These are phyloP conservation scores for Cronartium quercuum DNA, from an alignment of 1,284 basidiomycete species.

Conservation along the genomic window DNA sequence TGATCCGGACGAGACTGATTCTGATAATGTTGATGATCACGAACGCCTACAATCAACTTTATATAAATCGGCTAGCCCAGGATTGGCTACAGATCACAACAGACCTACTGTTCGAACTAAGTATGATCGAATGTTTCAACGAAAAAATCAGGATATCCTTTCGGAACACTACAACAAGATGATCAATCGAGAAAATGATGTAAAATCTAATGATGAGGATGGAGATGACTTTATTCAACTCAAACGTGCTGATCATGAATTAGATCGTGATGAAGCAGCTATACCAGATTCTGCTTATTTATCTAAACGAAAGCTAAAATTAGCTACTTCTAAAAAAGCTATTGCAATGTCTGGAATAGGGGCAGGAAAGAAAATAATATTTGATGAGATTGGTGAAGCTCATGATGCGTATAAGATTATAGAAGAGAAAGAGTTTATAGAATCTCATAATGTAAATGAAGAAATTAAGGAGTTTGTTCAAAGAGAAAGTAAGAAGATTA, in stretches of 20 bases:
- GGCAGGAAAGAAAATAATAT: conserved; percentile 62
- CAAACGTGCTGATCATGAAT: conserved; percentile 78
- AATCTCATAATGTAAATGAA: conserved; percentile 60
- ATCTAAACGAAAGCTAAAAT: conserved; percentile 62
- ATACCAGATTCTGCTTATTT: conserved; percentile 54
- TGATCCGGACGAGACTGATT: neutral
- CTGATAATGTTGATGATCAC: conserved; percentile 38
- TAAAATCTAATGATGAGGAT: conserved; percentile 54
- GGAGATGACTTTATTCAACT: conserved; percentile 88
- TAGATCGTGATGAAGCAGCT: conserved; percentile 53
- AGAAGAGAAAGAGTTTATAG: conserved; percentile 62
- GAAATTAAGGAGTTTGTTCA: conserved; percentile 66
- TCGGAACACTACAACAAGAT: conserved; percentile 87
- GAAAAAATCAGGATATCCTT: conserved; percentile 89
- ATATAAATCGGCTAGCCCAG: conserved; percentile 32
- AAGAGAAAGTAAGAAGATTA: conserved; percentile 65
- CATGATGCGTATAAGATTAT: conserved; percentile 70
- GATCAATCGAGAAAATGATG: conserved; percentile 61
- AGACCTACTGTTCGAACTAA: conserved; percentile 67
- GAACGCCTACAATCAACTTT: conserved; percentile 35
- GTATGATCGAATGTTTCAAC: conserved; percentile 96
- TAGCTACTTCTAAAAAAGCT: conserved; percentile 71
- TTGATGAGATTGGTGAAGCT: conserved; percentile 73
- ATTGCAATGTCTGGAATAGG: conserved; percentile 59
- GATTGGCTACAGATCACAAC: conserved; percentile 39